These are phyloP conservation scores for Colletotrichum karsti DNA, from an alignment of 2,329 filamentous ascomycete species.

Conservation along the genomic window DNA sequence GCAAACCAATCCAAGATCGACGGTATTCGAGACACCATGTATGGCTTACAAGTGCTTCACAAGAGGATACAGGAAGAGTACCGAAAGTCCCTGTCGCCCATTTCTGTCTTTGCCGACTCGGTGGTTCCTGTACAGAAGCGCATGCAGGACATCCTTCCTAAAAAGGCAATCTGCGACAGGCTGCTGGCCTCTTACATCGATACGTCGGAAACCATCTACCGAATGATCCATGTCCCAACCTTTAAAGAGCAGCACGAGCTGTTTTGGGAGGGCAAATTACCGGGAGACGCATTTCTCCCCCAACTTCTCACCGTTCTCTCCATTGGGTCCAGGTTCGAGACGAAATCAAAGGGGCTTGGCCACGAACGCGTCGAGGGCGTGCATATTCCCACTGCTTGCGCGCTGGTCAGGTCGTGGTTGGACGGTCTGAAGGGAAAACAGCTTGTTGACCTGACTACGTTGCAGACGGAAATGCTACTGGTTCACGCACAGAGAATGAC, in stretches of 20 bases:
- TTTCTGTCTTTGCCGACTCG: slow-evolving; percentile 66
- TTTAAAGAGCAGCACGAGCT: slow-evolving; percentile 59
- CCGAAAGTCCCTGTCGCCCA: slow-evolving; percentile 55
- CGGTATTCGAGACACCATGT: slow-evolving; percentile 52
- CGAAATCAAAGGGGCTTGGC: slow-evolving; percentile 57
- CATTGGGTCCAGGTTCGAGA: slow-evolving; percentile 61
- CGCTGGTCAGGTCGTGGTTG: slow-evolving; percentile 62
- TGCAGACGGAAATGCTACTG: slow-evolving; percentile 64
- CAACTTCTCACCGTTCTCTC: slow-evolving; percentile 62
- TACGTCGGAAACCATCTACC: slow-evolving; percentile 61
- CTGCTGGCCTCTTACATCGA: slow-evolving; percentile 58
- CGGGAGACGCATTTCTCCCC: slow-evolving; percentile 60
- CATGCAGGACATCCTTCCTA: slow-evolving; percentile 65
- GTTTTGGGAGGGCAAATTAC: slow-evolving; percentile 59
- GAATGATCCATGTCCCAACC: slow-evolving; percentile 60
- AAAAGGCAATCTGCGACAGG: slow-evolving; percentile 58
- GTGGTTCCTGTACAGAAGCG: slow-evolving; percentile 65
- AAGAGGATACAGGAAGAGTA: slow-evolving; percentile 57
- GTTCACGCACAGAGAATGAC: slow-evolving; percentile 62
- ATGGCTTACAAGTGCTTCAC: slow-evolving; percentile 56
- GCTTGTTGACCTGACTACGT: slow-evolving; percentile 58
- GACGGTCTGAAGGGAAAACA: slow-evolving; percentile 61
- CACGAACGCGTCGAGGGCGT: slow-evolving; percentile 62
- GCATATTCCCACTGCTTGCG: slow-evolving; percentile 65
- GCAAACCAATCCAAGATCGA: slow-evolving; percentile 49